phyloP scores from a whole-genome alignment of 768 basidiomycete genomes.

The Wakefieldia striispora region DNA sequence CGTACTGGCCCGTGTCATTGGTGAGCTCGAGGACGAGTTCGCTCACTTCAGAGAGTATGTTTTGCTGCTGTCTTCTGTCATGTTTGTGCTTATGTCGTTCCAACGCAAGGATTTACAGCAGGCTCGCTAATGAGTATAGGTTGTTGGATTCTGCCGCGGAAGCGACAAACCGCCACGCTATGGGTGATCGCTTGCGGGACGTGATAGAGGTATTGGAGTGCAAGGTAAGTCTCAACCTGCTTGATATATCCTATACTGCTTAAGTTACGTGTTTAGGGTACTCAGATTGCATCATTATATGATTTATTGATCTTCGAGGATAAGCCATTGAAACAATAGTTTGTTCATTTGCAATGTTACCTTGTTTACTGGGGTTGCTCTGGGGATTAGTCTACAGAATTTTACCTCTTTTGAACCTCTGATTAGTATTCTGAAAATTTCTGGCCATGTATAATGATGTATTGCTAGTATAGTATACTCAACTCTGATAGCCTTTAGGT shows the following conservation, averaged over 20 bases:
- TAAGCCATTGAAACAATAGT: conserved; percentile 39
- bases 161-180: conserved; percentile 75
- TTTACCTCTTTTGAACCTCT: too few relatives aligned
- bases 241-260: neutral
- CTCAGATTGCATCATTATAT: conserved; percentile 91
- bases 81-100: conserved; percentile 7
- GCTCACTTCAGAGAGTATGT: conserved; percentile 89
- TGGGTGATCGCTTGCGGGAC: conserved; percentile 86
- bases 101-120: conserved; percentile 74
- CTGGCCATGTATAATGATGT: too few relatives aligned
- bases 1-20: conserved; percentile 74
- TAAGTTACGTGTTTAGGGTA: conserved; percentile 59
- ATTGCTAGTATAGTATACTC: too few relatives aligned
- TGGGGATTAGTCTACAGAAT: too few relatives aligned
- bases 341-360: too few relatives aligned
- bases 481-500: too few relatives aligned
- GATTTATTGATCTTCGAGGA: conserved; percentile 79
- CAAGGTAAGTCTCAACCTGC: conserved; percentile 54
- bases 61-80: neutral
- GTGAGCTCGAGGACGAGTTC: conserved; percentile 94
- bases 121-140: conserved; percentile 92
- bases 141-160: conserved; percentile 82
- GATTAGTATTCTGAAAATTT: too few relatives aligned
- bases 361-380: too few relatives aligned
- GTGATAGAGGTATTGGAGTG: conserved; percentile 90